Conservation (phyloP, 2,329 filamentous ascomycete species). For the Anthostomella pinea region DNA sequence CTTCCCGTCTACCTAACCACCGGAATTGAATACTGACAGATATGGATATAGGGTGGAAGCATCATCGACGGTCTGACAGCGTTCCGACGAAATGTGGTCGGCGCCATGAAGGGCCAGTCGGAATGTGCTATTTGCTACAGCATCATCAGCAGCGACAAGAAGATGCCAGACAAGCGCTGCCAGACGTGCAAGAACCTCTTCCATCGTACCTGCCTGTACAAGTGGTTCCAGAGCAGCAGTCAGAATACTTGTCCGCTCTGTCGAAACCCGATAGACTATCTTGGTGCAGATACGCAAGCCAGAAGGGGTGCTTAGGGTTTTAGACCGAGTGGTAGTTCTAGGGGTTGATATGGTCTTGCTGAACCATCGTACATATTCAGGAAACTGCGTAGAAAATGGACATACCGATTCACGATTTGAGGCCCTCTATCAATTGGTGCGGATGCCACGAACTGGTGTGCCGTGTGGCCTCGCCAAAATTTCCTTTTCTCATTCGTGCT, state of each 20-base stretch:
- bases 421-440: no score
- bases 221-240: conserved; percentile 95
- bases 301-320: conserved; percentile 21
- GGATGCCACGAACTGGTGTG: no score
- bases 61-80: conserved; percentile 83
- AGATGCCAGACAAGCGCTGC: conserved; percentile 88
- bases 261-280: conserved; percentile 76
- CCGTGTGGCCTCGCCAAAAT: no score
- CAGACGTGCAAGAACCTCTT: conserved; percentile 92
- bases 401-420: no score
- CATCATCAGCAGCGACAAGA: conserved; percentile 84
- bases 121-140: conserved; percentile 98
- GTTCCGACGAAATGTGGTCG: conserved; percentile 83
- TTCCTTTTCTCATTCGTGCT: no score
- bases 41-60: conserved; percentile 61
- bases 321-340: no score
- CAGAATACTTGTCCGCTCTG: conserved; percentile 91
- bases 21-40: conserved; percentile 5
- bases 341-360: no score
- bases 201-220: conserved; percentile 85
- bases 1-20: conserved; percentile 4
- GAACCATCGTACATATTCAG: no score
- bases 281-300: conserved; percentile 28
- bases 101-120: conserved; percentile 84
- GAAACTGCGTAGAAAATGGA: no score